A percentile compares a stretch with the other conserved stretches of the same genome.
phyloP scores from a whole-genome alignment of 2,329 filamentous ascomycete species.

The Trichothecium sympodiale region DNA sequence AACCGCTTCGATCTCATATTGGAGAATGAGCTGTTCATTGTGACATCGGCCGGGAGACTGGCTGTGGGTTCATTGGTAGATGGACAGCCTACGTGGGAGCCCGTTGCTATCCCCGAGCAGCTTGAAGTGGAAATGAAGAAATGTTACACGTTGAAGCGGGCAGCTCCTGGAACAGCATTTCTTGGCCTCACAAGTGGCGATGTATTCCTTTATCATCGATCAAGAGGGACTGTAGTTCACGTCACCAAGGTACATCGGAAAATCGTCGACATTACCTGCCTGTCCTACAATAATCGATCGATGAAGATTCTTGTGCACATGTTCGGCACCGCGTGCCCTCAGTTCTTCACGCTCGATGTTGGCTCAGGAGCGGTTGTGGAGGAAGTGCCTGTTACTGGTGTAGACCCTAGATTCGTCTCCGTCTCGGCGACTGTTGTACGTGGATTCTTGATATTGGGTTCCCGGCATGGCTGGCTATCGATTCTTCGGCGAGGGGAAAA shows the following conservation, averaged over 20 bases:
- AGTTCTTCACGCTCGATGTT: conserved; percentile 28
- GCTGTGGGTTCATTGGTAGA: conserved; percentile 30
- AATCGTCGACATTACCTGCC: conserved; percentile 37
- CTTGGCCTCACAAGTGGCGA: conserved; percentile 38
- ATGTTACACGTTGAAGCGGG: conserved; percentile 35
- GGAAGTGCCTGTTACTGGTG: conserved; percentile 19
- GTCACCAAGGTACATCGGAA: conserved; percentile 33
- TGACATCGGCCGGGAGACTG: conserved; percentile 50
- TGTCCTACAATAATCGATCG: conserved; percentile 10
- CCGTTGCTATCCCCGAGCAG: conserved; percentile 23
- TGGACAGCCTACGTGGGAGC: conserved; percentile 27
- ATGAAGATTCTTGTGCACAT: conserved; percentile 3
- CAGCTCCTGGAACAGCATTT: conserved; percentile 26
- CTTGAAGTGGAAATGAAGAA: conserved; percentile 26
- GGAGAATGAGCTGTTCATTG: conserved; percentile 38
- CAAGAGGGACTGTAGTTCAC: conserved; percentile 14
- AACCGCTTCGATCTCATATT: conserved; percentile 54
- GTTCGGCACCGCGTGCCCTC: conserved; percentile 18
- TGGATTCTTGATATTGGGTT: conserved; percentile 39
- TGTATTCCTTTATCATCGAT: conserved; percentile 30
- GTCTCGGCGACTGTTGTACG: conserved; percentile 32
- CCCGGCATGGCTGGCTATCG: conserved; percentile 38
- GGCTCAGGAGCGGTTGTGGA: conserved; percentile 15
- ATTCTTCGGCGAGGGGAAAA: conserved; percentile 15
- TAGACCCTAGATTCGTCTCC: conserved; percentile 38